Evolutionary conservation across 2,329 filamentous ascomycete genomes (phyloP).

Genomic region (Aspergillus quadricinctus): DNA sequence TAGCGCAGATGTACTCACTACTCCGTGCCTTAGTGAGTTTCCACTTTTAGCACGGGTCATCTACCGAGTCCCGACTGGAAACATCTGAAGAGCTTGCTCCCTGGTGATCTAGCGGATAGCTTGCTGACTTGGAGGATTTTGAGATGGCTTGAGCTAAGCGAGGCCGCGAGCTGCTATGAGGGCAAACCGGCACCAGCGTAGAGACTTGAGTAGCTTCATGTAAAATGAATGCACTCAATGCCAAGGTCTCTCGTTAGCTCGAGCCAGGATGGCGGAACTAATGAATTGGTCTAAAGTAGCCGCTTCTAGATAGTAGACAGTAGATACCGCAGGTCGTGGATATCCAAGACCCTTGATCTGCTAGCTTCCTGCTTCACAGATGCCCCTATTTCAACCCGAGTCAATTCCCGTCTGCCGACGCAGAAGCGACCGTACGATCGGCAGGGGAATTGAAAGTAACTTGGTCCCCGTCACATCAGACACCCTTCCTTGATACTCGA

Average conservation of each 20-base stretch:
- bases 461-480: slow-evolving; percentile 37
- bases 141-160: neutral
- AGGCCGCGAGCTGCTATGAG: too few relatives aligned
- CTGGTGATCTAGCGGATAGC: neutral
- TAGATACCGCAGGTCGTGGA: neutral
- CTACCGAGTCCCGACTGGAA: neutral
- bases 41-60: neutral
- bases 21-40: neutral
- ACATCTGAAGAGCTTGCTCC: neutral
- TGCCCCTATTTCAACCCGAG: neutral
- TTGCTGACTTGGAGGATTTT: neutral
- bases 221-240: neutral
- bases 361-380: neutral
- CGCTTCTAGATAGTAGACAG: neutral
- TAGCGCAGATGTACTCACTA: too few relatives aligned
- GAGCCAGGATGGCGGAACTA: neutral
- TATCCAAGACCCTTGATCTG: neutral
- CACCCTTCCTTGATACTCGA: slow-evolving; percentile 48
- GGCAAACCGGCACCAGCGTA: neutral
- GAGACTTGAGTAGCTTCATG: neutral
- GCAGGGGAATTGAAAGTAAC: neutral
- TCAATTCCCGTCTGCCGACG: neutral
- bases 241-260: neutral
- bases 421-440: neutral
- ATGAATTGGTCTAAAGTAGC: neutral